These are phyloP conservation scores for Pisolithus microcarpus DNA, from an alignment of 768 basidiomycete species.

Conservation along the genomic window DNA sequence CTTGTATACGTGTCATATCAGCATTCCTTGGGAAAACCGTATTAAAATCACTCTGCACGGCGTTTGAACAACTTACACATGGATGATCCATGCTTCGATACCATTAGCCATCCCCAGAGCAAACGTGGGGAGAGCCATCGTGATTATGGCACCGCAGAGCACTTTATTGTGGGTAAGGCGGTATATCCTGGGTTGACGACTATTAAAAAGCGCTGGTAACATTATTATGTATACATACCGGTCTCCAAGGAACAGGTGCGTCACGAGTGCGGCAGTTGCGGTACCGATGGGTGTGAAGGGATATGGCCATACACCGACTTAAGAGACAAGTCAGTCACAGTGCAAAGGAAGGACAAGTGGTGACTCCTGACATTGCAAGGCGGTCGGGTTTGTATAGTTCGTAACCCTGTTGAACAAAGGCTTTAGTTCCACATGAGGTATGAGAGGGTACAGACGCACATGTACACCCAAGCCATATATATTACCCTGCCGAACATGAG, in stretches of 20 bases:
- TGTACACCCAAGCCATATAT: slow-evolving; percentile 30
- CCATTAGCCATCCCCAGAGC: slow-evolving; percentile 39
- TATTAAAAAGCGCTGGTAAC: background rate
- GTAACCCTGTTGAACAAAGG: background rate
- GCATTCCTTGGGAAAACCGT: slow-evolving; percentile 25
- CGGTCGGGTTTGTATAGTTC: background rate
- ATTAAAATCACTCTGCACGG: background rate
- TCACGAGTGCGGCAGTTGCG: slow-evolving; percentile 36
- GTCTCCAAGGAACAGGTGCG: slow-evolving; percentile 39
- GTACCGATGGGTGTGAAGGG: slow-evolving; percentile 44
- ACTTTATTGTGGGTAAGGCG: background rate
- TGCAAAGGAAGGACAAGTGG: background rate
- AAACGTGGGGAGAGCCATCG: slow-evolving; percentile 31
- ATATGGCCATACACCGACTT: slow-evolving; percentile 40
- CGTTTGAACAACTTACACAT: slow-evolving; percentile 24
- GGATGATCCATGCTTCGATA: slow-evolving; percentile 36
- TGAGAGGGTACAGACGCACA: slow-evolving; percentile 10
- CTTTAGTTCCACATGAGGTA: background rate
- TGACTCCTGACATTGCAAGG: background rate
- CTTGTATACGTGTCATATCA: slow-evolving; percentile 33
- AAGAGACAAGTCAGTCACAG: background rate
- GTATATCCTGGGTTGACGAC: background rate
- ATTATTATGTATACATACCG: slow-evolving; percentile 26
- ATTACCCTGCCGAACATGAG: slow-evolving; percentile 14
- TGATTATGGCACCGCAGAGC: slow-evolving; percentile 28